Base-by-base conservation (phyloP, 805 yeast genomes). In the Nakazawaea holstii region DNA sequence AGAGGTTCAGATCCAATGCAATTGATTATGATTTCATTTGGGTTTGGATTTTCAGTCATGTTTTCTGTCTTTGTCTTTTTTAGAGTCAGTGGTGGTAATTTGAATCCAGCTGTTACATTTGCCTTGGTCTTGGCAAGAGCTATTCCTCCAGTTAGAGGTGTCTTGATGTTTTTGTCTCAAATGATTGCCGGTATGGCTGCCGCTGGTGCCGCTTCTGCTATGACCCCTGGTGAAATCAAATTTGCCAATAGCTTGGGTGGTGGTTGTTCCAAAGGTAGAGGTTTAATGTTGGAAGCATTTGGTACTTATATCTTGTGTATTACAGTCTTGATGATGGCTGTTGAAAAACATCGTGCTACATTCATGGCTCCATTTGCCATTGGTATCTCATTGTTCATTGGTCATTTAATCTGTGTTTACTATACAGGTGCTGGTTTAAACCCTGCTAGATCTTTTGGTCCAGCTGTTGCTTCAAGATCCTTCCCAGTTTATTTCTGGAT, bases 401-500 rank as follows among this genome's bases (percentile, higher is more conserved):
- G 84, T 42, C 95, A 88, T 65, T 77, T 88, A 73, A 74, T 87
- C 57, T 77, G 85, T 62, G 87, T 89, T 48, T 84, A 76, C 77
- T 84, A 78, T 72, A 86, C 95, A 43, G 96, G 96, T 64, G 95
- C 95, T 35, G 96, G 96, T 63, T 73, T 87, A 60, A 88, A 88
- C 76, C 96, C 96, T 49, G 96, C 96, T 40, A 81, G 96, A 74
- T 72, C 87, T 31, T 77, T 88, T 49, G 96, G 96, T 60, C 95
- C 96, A 45, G 77, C 82, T 62, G 71, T 87, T 51, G 95, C 90
- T 50, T 76, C 77, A 47, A 72, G 65, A 49, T 72, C 78, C 20
- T 89, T 89, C 82, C 95, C 96, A 32, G 64, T 59, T 59, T 88
- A 88, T 70, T 89, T 82, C 74, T 88, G 95, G 95, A 87, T 89